phyloP scores from a whole-genome alignment of 225 moss, liverwort and hornwort genomes.

The Rhytidiadelphus loreus region DNA sequence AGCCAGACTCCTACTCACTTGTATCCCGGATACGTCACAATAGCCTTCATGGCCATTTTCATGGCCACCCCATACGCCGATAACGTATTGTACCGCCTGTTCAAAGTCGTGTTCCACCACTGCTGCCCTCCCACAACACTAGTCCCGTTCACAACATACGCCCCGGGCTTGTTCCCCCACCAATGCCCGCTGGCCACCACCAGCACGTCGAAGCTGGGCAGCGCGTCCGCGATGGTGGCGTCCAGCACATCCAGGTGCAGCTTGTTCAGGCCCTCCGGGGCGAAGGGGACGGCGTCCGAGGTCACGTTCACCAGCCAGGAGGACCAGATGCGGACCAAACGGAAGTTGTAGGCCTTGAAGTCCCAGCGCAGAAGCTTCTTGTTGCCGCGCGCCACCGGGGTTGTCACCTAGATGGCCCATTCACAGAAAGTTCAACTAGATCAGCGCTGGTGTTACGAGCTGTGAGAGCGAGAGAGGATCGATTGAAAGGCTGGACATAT shows the following conservation, averaged over 20 bases:
- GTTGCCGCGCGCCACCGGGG: constrained; percentile 21
- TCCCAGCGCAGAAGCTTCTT: constrained; percentile 44
- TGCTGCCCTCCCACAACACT: constrained; percentile 42
- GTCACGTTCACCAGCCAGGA: constrained; percentile 63
- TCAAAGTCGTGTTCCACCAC: constrained; percentile 28
- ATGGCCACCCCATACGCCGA: constrained; percentile 45
- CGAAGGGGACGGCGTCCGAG: constrained; percentile 31
- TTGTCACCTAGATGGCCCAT: constrained; percentile 17
- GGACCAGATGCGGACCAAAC: constrained; percentile 66
- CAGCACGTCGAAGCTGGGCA: constrained; percentile 50
- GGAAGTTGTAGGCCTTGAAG: constrained; percentile 46
- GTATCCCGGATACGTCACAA: constrained; percentile 31
- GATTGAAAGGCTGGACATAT: not conserved
- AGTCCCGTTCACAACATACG: constrained; percentile 48
- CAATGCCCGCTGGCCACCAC: constrained; percentile 82
- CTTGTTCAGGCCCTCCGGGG: constrained; percentile 31
- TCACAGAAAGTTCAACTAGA: not conserved
- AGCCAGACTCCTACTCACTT: constrained; percentile 4
- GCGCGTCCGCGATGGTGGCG: constrained; percentile 7
- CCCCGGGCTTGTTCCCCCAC: constrained; percentile 57
- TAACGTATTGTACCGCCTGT: constrained; percentile 18
- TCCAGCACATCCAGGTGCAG: constrained; percentile 64
- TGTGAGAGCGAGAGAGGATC: not conserved
- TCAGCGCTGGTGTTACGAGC: not conserved
- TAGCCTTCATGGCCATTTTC: constrained; percentile 28